Evolutionary conservation across 768 basidiomycete genomes (phyloP).

Genomic region (Rhizopogon roseolus): DNA sequence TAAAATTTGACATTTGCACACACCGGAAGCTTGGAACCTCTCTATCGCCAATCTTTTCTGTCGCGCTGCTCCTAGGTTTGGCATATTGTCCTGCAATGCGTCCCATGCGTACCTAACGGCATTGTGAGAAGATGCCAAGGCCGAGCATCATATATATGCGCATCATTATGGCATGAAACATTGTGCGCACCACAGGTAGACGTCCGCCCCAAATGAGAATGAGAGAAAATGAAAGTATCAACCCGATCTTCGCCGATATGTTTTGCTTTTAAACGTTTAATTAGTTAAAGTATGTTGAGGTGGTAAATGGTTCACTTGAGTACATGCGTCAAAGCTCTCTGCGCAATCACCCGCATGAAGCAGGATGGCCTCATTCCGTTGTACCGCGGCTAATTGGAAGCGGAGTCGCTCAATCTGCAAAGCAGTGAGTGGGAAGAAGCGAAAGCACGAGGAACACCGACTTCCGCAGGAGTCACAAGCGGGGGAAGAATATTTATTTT

Average conservation of each 20-base stretch:
- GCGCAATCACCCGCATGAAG: constrained; percentile 98
- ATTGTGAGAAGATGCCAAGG: constrained; percentile 3
- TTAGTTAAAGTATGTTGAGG: constrained; percentile 10
- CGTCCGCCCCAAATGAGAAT: constrained; percentile 93
- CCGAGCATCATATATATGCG: neutral
- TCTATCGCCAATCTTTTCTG: constrained; percentile 70
- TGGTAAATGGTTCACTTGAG: constrained; percentile 49
- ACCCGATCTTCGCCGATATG: constrained; percentile 81
- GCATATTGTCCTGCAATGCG: constrained; percentile 97
- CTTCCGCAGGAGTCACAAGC: constrained; percentile 90
- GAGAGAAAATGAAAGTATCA: constrained; percentile 92
- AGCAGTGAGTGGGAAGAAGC: constrained; percentile 7
- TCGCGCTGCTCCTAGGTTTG: constrained; percentile 84
- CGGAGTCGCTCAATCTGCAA: constrained; percentile 77
- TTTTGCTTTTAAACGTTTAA: constrained; percentile 54
- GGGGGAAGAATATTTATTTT: constrained; percentile 82
- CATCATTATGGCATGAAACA: neutral
- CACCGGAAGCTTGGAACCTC: constrained; percentile 87
- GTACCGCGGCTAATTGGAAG: constrained; percentile 73
- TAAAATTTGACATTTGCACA: constrained; percentile 12
- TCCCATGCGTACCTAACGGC: constrained; percentile 65
- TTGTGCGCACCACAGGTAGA: constrained; percentile 73
- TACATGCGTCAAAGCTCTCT: constrained; percentile 92
- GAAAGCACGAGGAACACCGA: constrained; percentile 28
- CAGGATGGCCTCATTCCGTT: constrained; percentile 86